phyloP scores from a whole-genome alignment of 2,329 filamentous ascomycete species.

The Xylariaceae sp. region DNA sequence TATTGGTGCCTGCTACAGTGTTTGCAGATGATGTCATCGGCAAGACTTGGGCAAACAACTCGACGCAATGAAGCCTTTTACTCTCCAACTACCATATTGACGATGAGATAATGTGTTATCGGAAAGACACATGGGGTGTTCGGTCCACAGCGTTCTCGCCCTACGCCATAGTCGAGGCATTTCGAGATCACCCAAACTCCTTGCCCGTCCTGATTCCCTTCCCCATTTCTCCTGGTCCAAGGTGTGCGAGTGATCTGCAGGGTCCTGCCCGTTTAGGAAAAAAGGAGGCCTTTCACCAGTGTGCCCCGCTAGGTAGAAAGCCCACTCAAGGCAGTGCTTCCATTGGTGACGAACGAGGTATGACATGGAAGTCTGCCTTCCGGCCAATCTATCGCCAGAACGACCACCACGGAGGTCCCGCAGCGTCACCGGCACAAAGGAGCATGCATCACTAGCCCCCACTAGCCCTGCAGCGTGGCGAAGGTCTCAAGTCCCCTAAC shows the following conservation, averaged over 20 bases:
- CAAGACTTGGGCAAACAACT: too few species aligned
- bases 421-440: constrained; percentile 7
- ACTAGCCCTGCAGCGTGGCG: constrained; percentile 17
- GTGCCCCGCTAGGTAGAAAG: background rate
- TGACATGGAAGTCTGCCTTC: constrained; percentile 19
- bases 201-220: background rate
- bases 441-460: constrained; percentile 29
- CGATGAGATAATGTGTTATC: too few species aligned
- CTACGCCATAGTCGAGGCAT: too few species aligned
- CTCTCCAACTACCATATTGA: too few species aligned
- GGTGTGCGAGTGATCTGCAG: constrained; percentile 27
- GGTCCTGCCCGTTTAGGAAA: constrained; percentile 24
- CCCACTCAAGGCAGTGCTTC: constrained; percentile 5
- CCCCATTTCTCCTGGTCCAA: background rate
- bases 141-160: too few species aligned
- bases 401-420: background rate
- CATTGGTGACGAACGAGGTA: constrained; percentile 23
- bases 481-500: constrained; percentile 23
- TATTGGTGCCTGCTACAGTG: too few species aligned
- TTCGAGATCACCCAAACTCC: too few species aligned
- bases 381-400: constrained; percentile 6
- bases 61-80: too few species aligned
- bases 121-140: background rate
- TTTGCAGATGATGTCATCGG: too few species aligned
- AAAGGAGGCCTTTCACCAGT: constrained; percentile 4